phyloP scores from a whole-genome alignment of 441 rosid species.

The Sinapis alba region DNA sequence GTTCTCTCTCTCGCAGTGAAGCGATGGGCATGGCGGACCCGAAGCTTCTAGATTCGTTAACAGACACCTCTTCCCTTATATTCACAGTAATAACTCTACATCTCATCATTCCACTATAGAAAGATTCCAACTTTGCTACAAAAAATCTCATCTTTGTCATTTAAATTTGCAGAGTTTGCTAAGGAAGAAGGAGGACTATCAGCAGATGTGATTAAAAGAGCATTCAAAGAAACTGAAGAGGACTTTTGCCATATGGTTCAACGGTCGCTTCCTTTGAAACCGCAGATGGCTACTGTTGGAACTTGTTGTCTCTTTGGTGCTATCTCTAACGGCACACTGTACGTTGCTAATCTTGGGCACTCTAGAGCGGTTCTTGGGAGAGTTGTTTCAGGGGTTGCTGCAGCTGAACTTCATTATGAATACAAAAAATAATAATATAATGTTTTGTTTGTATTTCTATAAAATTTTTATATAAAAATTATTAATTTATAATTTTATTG shows the following conservation, averaged over 20 bases:
- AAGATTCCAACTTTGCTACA: not conserved
- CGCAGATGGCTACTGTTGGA: conserved; percentile 90
- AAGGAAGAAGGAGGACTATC: conserved; percentile 83
- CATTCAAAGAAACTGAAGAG: conserved; percentile 83
- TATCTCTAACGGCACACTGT: conserved; percentile 60
- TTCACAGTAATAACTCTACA: conserved; percentile 54
- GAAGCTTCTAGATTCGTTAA: conserved; percentile 90
- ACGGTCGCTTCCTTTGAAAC: conserved; percentile 55
- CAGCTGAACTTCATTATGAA: too few species aligned
- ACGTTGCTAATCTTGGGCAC: conserved; percentile 91
- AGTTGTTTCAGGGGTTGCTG: conserved; percentile 49
- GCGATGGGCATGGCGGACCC: conserved; percentile 95
- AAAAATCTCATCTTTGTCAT: not conserved
- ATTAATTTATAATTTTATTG: too few species aligned
- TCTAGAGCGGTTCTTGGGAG: conserved; percentile 90
- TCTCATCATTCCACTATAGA: not conserved
- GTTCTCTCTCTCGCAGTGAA: too few species aligned
- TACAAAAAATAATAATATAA: too few species aligned
- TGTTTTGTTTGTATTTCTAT: too few species aligned
- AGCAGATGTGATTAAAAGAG: conserved; percentile 70
- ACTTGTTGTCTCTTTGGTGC: conserved; percentile 94
- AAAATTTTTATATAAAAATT: too few species aligned
- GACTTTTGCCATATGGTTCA: conserved; percentile 76
- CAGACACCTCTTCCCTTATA: conserved; percentile 70
- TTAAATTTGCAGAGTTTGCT: conserved; percentile 54